These are phyloP conservation scores for Themeda triandra DNA, from an alignment of 176 grass and related monocot species.

Conservation along the genomic window DNA sequence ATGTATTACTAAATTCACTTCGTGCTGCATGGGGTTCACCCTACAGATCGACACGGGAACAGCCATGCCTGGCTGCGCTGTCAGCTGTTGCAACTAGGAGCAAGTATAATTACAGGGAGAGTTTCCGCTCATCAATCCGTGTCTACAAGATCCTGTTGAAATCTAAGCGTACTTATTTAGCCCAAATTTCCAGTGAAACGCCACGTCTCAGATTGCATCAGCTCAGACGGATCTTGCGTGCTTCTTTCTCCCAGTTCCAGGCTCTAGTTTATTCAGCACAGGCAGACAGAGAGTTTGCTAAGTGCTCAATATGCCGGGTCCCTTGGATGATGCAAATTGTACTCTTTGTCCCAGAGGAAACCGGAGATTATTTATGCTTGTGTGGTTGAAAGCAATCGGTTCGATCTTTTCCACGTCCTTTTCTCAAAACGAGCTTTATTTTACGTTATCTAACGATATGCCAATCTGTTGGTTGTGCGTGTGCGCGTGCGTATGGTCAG, in stretches of 20 bases:
- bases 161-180: background rate
- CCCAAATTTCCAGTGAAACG: background rate
- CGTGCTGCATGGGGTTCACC: background rate
- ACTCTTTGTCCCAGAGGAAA: background rate
- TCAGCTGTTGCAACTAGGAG: background rate
- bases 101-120: background rate
- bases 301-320: background rate
- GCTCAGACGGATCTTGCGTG: conserved; percentile 13
- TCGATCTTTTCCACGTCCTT: background rate
- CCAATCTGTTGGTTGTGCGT: background rate
- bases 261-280: background rate
- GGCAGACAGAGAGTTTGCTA: background rate
- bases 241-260: background rate
- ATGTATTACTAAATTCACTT: background rate
- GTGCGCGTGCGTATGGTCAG: background rate
- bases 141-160: background rate
- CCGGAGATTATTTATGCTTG: background rate
- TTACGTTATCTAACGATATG: background rate
- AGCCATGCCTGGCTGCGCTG: background rate
- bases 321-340: background rate
- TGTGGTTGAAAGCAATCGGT: background rate
- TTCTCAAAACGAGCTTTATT: background rate
- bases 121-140: no score
- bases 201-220: background rate
- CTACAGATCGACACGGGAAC: background rate